Evolutionary conservation across 139 green algal genomes (phyloP), one percentile per base, ranked within the genome.

Genomic region (Chlorella sp.): DNA sequence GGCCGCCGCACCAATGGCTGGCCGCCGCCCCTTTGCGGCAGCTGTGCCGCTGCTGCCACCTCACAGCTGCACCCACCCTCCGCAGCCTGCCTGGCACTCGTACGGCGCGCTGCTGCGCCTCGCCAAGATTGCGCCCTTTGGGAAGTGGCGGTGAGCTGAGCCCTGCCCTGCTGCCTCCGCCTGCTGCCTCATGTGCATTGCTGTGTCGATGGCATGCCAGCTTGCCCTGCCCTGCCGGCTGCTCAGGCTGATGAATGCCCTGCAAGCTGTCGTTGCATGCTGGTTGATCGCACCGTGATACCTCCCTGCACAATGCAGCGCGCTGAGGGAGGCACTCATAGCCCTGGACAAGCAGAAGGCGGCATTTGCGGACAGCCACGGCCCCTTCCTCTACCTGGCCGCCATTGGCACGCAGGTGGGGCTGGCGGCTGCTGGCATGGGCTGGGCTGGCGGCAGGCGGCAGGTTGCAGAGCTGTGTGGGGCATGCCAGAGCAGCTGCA

Each of bases 311-410:
- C n/a, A n/a, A n/a, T 32, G 36, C 69, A 75, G 69, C 9, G 76
- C 76, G 36, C 76, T 82, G 57, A 36, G 76, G 1, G 76, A 82
- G 76, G 60, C 60, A 13, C 57, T 82, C 23, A 36, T 71, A 3
- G 60, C 76, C 18, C 56, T 71, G 15, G 81, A 86, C 41, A 65
- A 55, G 39, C 81, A 86, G 47, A 86, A 82, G 51, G 57, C 73
- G 11, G 81, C 81, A 2, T 86, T 86, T 56, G 9, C 21, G 4
- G 32, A 62, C 9, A 34, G n/a, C 41, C 81, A 86, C 47, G 81
- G 81, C 21, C 73, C 81, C 30, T 86, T 86, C 28, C n/a, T 82
- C 15, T 70, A 86, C 81, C 41, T 86, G n/a, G 51, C 47, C 4
- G 81, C 81, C 21, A 30, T 78, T 28, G 51, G 51, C 51, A 60